These are phyloP conservation scores for Volvox africanus DNA, from an alignment of 139 green algal genomes.

Conservation along the genomic window DNA sequence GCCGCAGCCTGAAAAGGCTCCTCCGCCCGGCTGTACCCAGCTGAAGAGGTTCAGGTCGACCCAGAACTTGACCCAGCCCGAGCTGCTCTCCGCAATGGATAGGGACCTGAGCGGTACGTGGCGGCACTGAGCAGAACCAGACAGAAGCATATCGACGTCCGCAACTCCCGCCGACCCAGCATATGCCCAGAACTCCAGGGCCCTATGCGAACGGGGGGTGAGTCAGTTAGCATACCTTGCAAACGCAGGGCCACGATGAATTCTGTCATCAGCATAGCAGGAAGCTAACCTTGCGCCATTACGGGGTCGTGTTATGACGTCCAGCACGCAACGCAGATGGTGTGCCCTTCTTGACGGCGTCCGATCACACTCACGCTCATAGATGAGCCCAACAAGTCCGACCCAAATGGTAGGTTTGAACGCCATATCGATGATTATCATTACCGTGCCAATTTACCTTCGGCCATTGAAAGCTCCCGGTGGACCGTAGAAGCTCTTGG, in stretches of 20 bases:
- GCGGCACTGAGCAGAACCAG: background rate
- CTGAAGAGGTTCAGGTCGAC: background rate
- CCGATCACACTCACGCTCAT: background rate
- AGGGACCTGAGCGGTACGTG: background rate
- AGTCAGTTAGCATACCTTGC: too few species aligned
- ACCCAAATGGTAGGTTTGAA: too few species aligned
- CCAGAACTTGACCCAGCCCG: conserved; percentile 8
- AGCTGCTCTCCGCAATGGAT: background rate
- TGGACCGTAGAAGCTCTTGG: conserved; percentile 4
- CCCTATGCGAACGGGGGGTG: background rate
- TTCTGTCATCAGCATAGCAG: background rate
- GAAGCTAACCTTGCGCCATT: background rate
- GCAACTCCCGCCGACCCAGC: background rate
- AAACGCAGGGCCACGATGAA: too few species aligned
- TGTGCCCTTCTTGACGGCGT: background rate
- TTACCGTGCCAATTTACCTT: background rate
- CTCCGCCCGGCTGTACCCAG: background rate
- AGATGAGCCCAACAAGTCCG: too few species aligned
- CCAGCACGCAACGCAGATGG: background rate
- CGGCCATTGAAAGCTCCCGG: background rate
- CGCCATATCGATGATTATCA: background rate
- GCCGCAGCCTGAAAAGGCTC: background rate
- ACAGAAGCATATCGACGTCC: background rate
- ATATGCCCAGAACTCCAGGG: conserved; percentile 1
- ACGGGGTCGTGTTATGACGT: background rate